Base-by-base conservation (phyloP, 73 alveolate genomes). In the Paramecium pentaurelia region DNA sequence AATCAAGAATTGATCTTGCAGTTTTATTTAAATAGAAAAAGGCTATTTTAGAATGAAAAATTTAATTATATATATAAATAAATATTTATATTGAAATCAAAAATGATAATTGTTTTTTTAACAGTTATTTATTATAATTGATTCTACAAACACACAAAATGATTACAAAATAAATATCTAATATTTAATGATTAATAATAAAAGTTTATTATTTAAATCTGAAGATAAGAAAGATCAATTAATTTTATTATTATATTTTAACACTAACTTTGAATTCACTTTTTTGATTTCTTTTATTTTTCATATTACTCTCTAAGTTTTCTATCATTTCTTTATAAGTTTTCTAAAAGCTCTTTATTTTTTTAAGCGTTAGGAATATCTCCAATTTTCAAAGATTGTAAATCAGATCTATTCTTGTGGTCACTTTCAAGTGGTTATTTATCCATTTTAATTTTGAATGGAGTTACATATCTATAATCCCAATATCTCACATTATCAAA, bases 401-500 rank as follows among this genome's bases (percentile, higher is more conserved):
- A 73, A 89, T 89, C 94, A 27, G 64, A 47, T 89, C 94, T 89
- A 12, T 89, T 89, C 70, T 54, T 89, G n/a, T 89, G 94, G 94
- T 88, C 95, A 95, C 98, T 30, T 28, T 97, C 30, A 47, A 84
- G 77, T 95, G 92, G 18, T 38, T 89, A 37, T 47, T 89, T 71
- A 10, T 60, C 97, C 93, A 92, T 97, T 97, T 58, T 95, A 60
- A 75, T 94, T 34, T 68, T 93, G 83, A 85, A 87, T 40, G 95
- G 94, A 8, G 27, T 20, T 54, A 92, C 90, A 45, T 54, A 85
- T 93, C 99, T 95, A 37, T 95, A 94, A 90, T 98, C 99, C 99
- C 98, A 97, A 93, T 96, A 98, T 86, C 99, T 94, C 36, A 71
- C 95, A 37, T 97, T 97, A 84, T 96, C 99, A 94, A 98, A 96